Conservation (phyloP, 768 basidiomycete genomes). For the Mrakia frigida region DNA sequence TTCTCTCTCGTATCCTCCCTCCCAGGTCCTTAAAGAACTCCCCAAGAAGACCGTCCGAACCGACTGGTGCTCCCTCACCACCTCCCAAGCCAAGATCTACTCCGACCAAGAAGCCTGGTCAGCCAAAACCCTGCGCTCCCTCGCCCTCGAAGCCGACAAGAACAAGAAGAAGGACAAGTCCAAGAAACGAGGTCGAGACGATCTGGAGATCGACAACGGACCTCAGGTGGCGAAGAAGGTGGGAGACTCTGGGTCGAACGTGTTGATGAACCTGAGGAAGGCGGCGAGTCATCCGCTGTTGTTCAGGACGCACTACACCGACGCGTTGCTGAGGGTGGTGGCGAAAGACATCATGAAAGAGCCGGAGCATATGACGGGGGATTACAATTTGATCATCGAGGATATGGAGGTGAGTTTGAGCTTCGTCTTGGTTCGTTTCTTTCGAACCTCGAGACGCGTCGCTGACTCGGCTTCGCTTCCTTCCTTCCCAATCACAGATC, state of each 20-base stretch:
- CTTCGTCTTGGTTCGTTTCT: not conserved
- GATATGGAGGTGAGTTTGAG: conserved; percentile 62
- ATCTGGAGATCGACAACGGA: conserved; percentile 27
- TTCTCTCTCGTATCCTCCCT: not conserved
- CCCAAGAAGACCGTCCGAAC: conserved; percentile 89
- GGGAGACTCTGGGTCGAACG: conserved; percentile 76
- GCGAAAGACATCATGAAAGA: conserved; percentile 82
- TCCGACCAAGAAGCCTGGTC: conserved; percentile 77
- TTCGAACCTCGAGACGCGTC: no score
- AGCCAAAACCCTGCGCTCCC: conserved; percentile 67
- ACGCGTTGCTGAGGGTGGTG: conserved; percentile 65
- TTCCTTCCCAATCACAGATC: conserved; percentile 48
- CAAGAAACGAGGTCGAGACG: conserved; percentile 17
- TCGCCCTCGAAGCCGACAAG: conserved; percentile 32
- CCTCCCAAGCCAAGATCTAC: conserved; percentile 75
- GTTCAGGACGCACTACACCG: conserved; percentile 78
- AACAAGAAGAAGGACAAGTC: conserved; percentile 43
- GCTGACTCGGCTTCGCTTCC: not conserved
- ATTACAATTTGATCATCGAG: conserved; percentile 79
- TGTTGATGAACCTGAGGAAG: conserved; percentile 95
- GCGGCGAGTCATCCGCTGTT: conserved; percentile 95
- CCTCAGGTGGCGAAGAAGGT: conserved; percentile 37
- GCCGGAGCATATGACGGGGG: conserved; percentile 80
- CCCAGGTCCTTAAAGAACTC: conserved; percentile 84
- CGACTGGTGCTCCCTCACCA: conserved; percentile 91